A percentile compares a stretch with the other conserved stretches of the same genome.
phyloP scores from a whole-genome alignment of 257 asterid species.

The Scutellaria minor region DNA sequence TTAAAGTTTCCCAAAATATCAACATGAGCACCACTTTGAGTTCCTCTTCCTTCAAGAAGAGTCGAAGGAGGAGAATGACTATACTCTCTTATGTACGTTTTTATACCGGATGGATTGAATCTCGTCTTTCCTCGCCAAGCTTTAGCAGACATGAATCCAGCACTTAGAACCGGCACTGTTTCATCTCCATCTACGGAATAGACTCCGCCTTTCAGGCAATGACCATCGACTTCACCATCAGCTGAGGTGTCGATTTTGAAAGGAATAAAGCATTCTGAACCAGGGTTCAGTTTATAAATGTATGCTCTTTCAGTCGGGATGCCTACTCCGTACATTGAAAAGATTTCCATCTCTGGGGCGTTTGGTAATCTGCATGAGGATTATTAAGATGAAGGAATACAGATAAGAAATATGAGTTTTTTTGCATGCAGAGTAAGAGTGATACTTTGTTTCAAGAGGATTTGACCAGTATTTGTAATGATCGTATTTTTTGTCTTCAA shows the following conservation, averaged over 20 bases:
- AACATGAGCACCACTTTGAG: conserved; percentile 88
- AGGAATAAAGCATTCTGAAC: conserved; percentile 70
- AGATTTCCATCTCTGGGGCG: conserved; percentile 84
- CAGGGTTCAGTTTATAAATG: conserved; percentile 67
- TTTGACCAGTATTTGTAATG: conserved; percentile 90
- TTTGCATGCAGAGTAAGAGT: neutral
- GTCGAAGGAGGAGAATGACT: conserved; percentile 72
- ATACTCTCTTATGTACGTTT: conserved; percentile 65
- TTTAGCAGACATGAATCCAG: conserved; percentile 79
- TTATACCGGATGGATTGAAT: conserved; percentile 83
- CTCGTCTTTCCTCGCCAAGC: conserved; percentile 83
- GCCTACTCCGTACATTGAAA: conserved; percentile 93
- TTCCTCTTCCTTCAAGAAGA: conserved; percentile 82
- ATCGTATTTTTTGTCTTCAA: conserved; percentile 61
- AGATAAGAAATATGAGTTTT: neutral
- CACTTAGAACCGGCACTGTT: conserved; percentile 78
- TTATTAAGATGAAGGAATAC: neutral
- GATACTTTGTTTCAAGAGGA: conserved; percentile 86
- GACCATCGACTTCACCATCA: conserved; percentile 56
- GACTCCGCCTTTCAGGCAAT: conserved; percentile 83
- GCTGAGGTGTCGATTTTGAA: conserved; percentile 79
- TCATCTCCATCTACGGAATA: conserved; percentile 80
- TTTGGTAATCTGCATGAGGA: conserved; percentile 69
- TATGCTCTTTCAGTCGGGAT: conserved; percentile 90
- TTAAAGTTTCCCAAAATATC: conserved; percentile 88